Evolutionary conservation across 2,329 filamentous ascomycete species (phyloP).

Genomic region (Truncatella angustata): DNA sequence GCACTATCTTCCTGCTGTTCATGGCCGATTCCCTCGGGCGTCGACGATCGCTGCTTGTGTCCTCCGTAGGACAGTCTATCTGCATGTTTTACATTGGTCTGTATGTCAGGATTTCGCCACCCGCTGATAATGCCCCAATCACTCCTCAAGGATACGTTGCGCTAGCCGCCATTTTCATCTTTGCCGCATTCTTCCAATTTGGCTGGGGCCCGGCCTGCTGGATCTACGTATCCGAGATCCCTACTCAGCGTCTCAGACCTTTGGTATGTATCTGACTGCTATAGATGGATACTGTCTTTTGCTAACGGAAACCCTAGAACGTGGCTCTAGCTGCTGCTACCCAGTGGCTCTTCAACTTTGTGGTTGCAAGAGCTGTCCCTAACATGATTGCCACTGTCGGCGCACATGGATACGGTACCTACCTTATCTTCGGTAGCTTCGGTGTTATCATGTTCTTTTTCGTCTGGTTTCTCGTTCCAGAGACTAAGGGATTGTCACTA

Average conservation of each 20-base stretch:
- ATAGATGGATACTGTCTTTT: background rate
- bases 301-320: slow-evolving; percentile 31
- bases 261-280: slow-evolving; percentile 13
- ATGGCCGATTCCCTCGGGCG: slow-evolving; percentile 59
- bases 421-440: slow-evolving; percentile 63
- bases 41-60: slow-evolving; percentile 55
- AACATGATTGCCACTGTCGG: slow-evolving; percentile 57
- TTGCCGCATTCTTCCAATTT: slow-evolving; percentile 65
- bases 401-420: slow-evolving; percentile 45
- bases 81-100: slow-evolving; percentile 67
- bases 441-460: slow-evolving; percentile 61
- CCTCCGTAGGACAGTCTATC: slow-evolving; percentile 56
- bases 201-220: slow-evolving; percentile 67
- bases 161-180: slow-evolving; percentile 66
- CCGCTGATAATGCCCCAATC: slow-evolving; percentile 45
- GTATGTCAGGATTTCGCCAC: slow-evolving; percentile 59
- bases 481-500: slow-evolving; percentile 29
- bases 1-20: slow-evolving; percentile 56
- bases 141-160: slow-evolving; percentile 64
- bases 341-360: slow-evolving; percentile 66
- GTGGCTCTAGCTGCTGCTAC: slow-evolving; percentile 60
- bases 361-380: slow-evolving; percentile 61
- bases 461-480: slow-evolving; percentile 56
- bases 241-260: slow-evolving; percentile 49
- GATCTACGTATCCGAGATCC: slow-evolving; percentile 64